Percentiles rank a stretch among this genome's conserved stretches.
phyloP scores from a whole-genome alignment of 768 basidiomycete genomes.

The Tulasnella sp. region DNA sequence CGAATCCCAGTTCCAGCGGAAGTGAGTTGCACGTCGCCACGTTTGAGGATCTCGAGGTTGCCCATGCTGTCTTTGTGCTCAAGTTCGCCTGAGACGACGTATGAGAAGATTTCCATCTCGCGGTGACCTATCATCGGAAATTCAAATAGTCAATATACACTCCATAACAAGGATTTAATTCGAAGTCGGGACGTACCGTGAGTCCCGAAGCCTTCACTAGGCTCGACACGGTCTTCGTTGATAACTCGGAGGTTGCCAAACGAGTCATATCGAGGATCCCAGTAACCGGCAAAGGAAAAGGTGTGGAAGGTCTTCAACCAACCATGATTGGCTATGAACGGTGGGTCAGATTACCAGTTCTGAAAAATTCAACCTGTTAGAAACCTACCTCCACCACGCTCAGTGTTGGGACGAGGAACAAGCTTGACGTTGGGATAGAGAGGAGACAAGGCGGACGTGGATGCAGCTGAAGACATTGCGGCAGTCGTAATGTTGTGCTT shows the following conservation, averaged over 20 bases:
- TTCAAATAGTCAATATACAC: not conserved
- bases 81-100: no score
- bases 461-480: not conserved
- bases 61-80: no score
- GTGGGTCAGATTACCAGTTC: conserved; percentile 48
- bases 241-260: conserved; percentile 79
- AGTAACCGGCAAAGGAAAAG: conserved; percentile 72
- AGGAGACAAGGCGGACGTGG: conserved; percentile 7
- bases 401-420: conserved; percentile 17
- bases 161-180: not conserved
- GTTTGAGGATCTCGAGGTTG: no score
- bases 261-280: conserved; percentile 45
- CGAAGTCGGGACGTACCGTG: conserved; percentile 40
- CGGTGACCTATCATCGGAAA: conserved; percentile 24
- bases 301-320: conserved; percentile 88
- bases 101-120: no score
- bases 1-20: no score
- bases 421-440: conserved; percentile 16
- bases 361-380: not conserved
- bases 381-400: conserved; percentile 17
- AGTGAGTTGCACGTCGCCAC: no score
- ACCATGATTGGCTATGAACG: conserved; percentile 68
- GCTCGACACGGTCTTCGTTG: conserved; percentile 81
- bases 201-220: conserved; percentile 73
- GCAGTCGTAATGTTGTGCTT: not conserved